Evolutionary conservation across 2,329 filamentous ascomycete genomes (phyloP).

Genomic region (Verticillium klebahnii): DNA sequence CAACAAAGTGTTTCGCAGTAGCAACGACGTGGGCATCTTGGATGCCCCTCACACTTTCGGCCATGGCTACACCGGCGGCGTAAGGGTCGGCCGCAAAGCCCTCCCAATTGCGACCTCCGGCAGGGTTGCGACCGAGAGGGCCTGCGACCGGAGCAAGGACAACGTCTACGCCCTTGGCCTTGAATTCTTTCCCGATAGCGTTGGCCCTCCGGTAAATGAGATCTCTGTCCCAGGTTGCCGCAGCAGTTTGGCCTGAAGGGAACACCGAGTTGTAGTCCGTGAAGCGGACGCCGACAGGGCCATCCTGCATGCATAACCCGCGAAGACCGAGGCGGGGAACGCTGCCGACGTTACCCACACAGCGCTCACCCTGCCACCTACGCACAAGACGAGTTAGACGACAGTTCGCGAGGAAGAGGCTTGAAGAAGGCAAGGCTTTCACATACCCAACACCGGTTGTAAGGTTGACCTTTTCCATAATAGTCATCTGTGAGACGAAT

Average conservation of each 20-base stretch:
- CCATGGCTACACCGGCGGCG: slow-evolving; percentile 66
- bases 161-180: slow-evolving; percentile 72
- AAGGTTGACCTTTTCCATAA: slow-evolving; percentile 88
- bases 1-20: slow-evolving; percentile 52
- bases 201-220: slow-evolving; percentile 54
- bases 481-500: slow-evolving; percentile 79
- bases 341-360: slow-evolving; percentile 71
- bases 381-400: slow-evolving; percentile 40
- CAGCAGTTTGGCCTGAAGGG: slow-evolving; percentile 71
- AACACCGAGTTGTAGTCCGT: slow-evolving; percentile 80
- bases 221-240: slow-evolving; percentile 73
- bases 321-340: slow-evolving; percentile 67
- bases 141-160: slow-evolving; percentile 51
- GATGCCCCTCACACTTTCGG: slow-evolving; percentile 71
- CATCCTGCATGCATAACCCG: slow-evolving; percentile 78
- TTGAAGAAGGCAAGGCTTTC: slow-evolving; percentile 7
- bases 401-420: slow-evolving; percentile 39
- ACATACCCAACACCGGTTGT: slow-evolving; percentile 82
- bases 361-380: slow-evolving; percentile 50
- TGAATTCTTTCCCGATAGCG: slow-evolving; percentile 56
- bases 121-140: slow-evolving; percentile 40
- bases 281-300: slow-evolving; percentile 73
- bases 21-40: slow-evolving; percentile 77
- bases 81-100: slow-evolving; percentile 68
- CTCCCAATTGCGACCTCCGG: slow-evolving; percentile 59